Percentiles rank a stretch among this genome's conserved stretches.
phyloP scores from a whole-genome alignment of 257 asterid species.

The Solanum corneliomulleri region DNA sequence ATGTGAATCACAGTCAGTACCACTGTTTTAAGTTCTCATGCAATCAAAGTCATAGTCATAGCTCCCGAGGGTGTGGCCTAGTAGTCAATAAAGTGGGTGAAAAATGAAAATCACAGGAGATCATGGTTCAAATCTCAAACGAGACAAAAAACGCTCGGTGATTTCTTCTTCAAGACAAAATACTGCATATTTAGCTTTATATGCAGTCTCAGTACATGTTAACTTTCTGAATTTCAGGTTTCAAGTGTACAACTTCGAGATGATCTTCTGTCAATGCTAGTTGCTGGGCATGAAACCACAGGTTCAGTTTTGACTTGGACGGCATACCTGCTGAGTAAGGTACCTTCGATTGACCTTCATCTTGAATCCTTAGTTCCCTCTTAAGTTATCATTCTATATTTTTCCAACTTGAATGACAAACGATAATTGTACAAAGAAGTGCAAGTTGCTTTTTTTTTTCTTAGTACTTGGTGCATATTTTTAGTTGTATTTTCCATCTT shows the following conservation, averaged over 20 bases:
- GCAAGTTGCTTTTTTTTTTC: not conserved
- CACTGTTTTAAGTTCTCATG: not conserved
- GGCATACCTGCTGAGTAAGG: slow-evolving; percentile 83
- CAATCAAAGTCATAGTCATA: not conserved
- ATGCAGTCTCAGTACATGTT: not conserved
- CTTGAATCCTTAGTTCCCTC: not conserved
- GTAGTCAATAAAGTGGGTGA: not conserved
- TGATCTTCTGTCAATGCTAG: slow-evolving; percentile 96
- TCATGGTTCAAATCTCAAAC: not conserved
- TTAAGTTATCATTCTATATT: not conserved
- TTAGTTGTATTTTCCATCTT: not conserved
- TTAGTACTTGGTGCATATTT: not conserved
- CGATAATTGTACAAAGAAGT: not conserved
- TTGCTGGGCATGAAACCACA: slow-evolving; percentile 98
- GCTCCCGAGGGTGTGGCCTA: not conserved
- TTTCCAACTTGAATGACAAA: not conserved
- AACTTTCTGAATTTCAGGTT: slow-evolving; percentile 36
- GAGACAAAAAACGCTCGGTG: not conserved
- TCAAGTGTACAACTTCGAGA: slow-evolving; percentile 83
- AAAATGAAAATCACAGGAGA: not conserved
- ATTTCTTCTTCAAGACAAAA: not conserved
- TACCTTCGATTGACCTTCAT: slow-evolving; percentile 1
- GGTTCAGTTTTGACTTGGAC: slow-evolving; percentile 98
- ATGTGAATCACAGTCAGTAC: not conserved
- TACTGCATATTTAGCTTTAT: not conserved